Base-by-base conservation (phyloP, 805 yeast genomes). In the Saccharomycopsis schoenii region DNA sequence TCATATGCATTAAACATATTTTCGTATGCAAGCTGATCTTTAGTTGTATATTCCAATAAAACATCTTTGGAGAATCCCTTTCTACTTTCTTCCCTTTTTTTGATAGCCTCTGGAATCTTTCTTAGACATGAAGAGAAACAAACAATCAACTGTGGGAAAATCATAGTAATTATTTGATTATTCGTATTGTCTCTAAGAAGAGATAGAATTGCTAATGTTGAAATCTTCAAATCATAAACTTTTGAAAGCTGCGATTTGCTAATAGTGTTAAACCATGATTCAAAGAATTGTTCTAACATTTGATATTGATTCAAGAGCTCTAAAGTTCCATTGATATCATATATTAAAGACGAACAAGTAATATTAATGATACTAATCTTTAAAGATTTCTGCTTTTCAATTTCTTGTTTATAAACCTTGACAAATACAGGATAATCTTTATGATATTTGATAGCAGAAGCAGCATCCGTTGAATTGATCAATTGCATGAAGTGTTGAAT, bases 221-320 rank as follows among this genome's bases (percentile, higher is more conserved):
- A 83, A 52, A 93, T 72, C 72, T 91, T 92, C 70, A 89, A 77
- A 72, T 93, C 98, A 68, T 80, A 88, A 1, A 89, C 96, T 62
- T 96, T 76, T 24, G 79, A 78, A 66, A 86, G 78, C 34, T 41
- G 41, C 12, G 58, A 55, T 19, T 12, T 19, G 11, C 15, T 15
- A 47, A 83, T 73, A 10, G 77, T 67, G 21, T 78, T 75, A 67
- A 87, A 79, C 96, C 96, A 89, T 57, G 76, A 67, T 25, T 74
- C 73, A 67, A 92, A 81, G 67, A 89, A 82, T 14, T 73, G 67
- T 41, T 78, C 77, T 4, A 83, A 69, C 56, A 77, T 75, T 17
- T 77, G 72, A 57, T 78, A 76, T 37, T 60, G 51, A 62, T 77
- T 76, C 63, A 92, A 73, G 6, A 77, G 69, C 17, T 73, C 70